Conservation (phyloP, 192 early-diverging fungal genomes). For the Helicostylum pulchrum region DNA sequence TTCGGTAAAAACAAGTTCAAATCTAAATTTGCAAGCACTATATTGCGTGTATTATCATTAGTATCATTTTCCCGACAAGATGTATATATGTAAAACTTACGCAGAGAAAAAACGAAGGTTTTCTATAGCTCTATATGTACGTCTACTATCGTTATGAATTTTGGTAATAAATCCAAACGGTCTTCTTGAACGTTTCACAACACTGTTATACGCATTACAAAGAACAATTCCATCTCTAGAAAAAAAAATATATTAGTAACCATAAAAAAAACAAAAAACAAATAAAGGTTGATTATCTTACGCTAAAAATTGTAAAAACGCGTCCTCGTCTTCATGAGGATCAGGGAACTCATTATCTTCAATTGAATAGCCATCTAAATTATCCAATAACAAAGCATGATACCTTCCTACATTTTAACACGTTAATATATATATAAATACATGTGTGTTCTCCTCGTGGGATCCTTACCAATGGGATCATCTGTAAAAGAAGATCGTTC, state of each 20-base stretch:
- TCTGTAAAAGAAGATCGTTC: conserved; percentile 27
- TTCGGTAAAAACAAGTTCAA: conserved; percentile 44
- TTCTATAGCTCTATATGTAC: conserved; percentile 55
- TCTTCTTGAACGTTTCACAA: conserved; percentile 49
- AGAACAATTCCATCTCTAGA: conserved; percentile 45
- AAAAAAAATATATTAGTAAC: conserved; percentile 3
- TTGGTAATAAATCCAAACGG: conserved; percentile 60
- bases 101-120: conserved; percentile 57
- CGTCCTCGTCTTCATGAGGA: conserved; percentile 37
- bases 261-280: conserved; percentile 4
- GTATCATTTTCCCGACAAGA: neutral
- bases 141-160: conserved; percentile 46
- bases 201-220: conserved; percentile 48
- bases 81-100: conserved; percentile 39
- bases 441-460: neutral
- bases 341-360: conserved; percentile 21
- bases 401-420: conserved; percentile 36
- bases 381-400: conserved; percentile 47
- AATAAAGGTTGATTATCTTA: conserved; percentile 13
- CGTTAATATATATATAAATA: neutral
- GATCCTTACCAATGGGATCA: conserved; percentile 25
- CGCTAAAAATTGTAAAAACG: conserved; percentile 47
- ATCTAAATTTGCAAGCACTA: conserved; percentile 58
- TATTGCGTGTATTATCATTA: neutral
- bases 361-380: conserved; percentile 16